Conservation (phyloP, 2,329 filamentous ascomycete species). For the Penicillium sclerotigenum region DNA sequence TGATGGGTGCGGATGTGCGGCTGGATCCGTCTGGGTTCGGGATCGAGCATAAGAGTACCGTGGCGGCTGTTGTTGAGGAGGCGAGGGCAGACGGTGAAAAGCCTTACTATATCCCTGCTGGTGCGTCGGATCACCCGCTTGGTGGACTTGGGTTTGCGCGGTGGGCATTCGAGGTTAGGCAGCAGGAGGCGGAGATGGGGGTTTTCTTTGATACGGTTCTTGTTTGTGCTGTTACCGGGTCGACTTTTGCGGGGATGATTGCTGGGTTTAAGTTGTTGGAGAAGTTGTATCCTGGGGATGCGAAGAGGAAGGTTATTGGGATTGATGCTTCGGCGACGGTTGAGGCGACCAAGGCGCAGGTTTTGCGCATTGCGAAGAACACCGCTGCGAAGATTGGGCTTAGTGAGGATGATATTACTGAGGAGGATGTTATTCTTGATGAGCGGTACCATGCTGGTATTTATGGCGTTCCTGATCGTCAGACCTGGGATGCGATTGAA, state of each 20-base stretch:
- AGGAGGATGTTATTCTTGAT: constrained; percentile 61
- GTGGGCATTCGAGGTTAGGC: constrained; percentile 66
- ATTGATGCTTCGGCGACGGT: constrained; percentile 63
- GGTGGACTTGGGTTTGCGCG: constrained; percentile 68
- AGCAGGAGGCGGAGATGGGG: constrained; percentile 60
- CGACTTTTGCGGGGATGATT: constrained; percentile 68
- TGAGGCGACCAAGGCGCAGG: constrained; percentile 61
- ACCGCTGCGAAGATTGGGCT: constrained; percentile 65
- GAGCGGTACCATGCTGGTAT: constrained; percentile 63
- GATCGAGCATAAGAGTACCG: constrained; percentile 65
- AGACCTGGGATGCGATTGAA: constrained; percentile 65
- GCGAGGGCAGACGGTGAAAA: constrained; percentile 54
- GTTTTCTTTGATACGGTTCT: constrained; percentile 66
- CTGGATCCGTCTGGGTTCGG: constrained; percentile 62
- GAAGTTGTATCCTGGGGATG: constrained; percentile 41
- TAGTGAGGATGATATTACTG: constrained; percentile 57
- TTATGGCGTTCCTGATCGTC: constrained; percentile 65
- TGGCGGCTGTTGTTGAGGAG: constrained; percentile 54
- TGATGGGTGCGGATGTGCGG: constrained; percentile 64
- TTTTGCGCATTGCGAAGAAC: constrained; percentile 62
- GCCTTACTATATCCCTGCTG: constrained; percentile 70
- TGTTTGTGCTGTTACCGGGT: constrained; percentile 69
- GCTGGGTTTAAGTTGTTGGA: constrained; percentile 67
- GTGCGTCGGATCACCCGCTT: constrained; percentile 66
- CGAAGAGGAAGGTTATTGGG: constrained; percentile 58